A percentile compares a stretch with the other conserved stretches of the same genome.
These are phyloP conservation scores for Pseudomassariella vexata DNA, from an alignment of 2,329 filamentous ascomycete genomes.

Conservation along the genomic window DNA sequence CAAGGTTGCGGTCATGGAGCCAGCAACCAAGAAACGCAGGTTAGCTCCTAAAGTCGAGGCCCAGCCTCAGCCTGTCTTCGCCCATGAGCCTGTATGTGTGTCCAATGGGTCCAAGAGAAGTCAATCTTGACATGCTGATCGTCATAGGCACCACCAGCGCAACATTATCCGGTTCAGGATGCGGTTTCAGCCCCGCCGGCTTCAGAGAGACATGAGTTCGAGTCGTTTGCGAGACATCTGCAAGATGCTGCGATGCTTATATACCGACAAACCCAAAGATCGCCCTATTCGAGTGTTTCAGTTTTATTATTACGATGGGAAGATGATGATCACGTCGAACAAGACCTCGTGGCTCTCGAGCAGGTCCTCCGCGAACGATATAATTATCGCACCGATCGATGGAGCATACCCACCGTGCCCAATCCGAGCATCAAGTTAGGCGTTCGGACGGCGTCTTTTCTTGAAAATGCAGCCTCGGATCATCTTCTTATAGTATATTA, in stretches of 20 bases:
- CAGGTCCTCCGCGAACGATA: constrained; percentile 54
- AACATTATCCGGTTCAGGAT: constrained; percentile 22
- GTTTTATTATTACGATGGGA: constrained; percentile 59
- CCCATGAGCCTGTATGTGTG: constrained; percentile 21
- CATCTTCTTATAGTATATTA: constrained; percentile 62
- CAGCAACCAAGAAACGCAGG: constrained; percentile 34
- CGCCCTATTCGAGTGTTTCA: constrained; percentile 52
- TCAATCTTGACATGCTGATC: no score
- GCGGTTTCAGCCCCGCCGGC: constrained; percentile 18
- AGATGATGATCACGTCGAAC: constrained; percentile 48
- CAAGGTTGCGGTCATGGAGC: no score
- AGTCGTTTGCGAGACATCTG: constrained; percentile 60
- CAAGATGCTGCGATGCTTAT: constrained; percentile 65
- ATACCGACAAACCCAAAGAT: constrained; percentile 54
- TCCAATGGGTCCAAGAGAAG: constrained; percentile 1
- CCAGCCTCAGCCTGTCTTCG: constrained; percentile 20
- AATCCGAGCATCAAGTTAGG: constrained; percentile 57
- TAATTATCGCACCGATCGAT: constrained; percentile 54
- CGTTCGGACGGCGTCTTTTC: constrained; percentile 53
- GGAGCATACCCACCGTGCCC: constrained; percentile 53
- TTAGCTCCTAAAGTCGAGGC: constrained; percentile 28
- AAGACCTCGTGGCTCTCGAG: constrained; percentile 49
- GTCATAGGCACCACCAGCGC: constrained; percentile 2
- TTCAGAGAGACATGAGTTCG: constrained; percentile 54
- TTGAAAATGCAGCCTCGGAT: constrained; percentile 51